Base-by-base conservation (phyloP, 1,284 basidiomycete genomes). In the Jaminaea rosea region DNA sequence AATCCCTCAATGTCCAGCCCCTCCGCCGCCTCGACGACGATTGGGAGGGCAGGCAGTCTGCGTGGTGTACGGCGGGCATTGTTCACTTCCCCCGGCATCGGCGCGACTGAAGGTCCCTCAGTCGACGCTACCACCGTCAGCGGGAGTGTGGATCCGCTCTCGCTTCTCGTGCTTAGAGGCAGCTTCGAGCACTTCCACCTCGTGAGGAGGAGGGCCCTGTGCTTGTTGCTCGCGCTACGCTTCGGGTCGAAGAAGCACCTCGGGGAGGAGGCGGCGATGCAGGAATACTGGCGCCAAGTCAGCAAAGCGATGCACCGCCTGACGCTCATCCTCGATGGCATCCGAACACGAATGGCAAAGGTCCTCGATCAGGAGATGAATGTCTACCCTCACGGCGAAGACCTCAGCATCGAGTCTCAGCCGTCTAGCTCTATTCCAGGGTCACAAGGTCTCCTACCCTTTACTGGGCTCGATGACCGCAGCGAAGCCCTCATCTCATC, bases 111-210 rank as follows among this genome's bases (percentile, higher is more conserved):
- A 36, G 4, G 34, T n/a, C n/a, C 34, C 34, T 36, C 34, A 36
- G 9, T 21, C n/a, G 34, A 15, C 34, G n/a, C 34, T 4, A 21
- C 10, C 9, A 10, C 34, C 34, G 34, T 10, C 39, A 11, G 19
- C 19, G 17, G 19, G 24, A 11, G 11, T 23, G 24, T 21, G 19
- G 66, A 69, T 34, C 55, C 58, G 13, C 41, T 65, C 29, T 52
- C 62, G 11, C 56, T 73, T 5, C 45, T 60, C 17, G 55, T 49
- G 32, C 58, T 73, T 44, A 65, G 64, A 39, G 31, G 49, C 37
- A 51, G 54, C 17, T 73, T 73, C 49, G 67, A 73, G 47, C 42
- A 48, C 34, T 63, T 66, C 59, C 70, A 73, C 44, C 21, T 52
- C 13, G 50, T 55, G 26, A 58, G 70, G 13, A 45, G 60, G 34